These are phyloP conservation scores for Raphidocelis subcapitata DNA, from an alignment of 139 green algal species.

Conservation along the genomic window DNA sequence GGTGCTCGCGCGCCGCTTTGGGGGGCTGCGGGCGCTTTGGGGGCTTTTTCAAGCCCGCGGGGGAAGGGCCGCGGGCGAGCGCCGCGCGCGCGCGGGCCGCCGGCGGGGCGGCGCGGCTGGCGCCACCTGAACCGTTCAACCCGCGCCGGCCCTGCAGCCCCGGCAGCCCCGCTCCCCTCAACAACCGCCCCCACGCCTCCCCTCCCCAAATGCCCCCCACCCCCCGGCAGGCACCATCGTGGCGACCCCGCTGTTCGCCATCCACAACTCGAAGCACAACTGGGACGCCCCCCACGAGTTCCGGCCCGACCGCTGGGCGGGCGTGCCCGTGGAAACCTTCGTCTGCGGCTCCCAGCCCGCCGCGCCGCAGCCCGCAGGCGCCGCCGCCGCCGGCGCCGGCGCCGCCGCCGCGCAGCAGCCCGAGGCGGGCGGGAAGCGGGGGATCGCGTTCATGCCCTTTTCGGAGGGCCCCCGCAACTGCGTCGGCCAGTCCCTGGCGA, in stretches of 20 bases:
- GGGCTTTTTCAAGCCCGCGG: not conserved
- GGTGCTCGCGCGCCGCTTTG: not conserved
- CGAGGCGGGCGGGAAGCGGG: too few species aligned
- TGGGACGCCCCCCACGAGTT: slow-evolving; percentile 31
- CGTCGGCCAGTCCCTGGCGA: slow-evolving; percentile 44
- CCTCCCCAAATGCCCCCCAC: too few species aligned
- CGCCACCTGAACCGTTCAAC: too few species aligned
- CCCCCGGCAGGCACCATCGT: not conserved
- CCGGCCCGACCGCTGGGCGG: slow-evolving; percentile 39
- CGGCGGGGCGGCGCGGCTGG: too few species aligned
- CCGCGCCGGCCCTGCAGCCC: too few species aligned
- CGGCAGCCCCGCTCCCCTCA: too few species aligned
- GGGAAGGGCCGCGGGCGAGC: too few species aligned
- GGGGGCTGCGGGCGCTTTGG: not conserved
- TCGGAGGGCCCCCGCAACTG: slow-evolving; percentile 39
- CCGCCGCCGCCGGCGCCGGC: too few species aligned
- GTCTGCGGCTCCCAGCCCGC: not conserved
- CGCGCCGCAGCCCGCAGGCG: too few species aligned
- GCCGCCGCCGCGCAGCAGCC: too few species aligned
- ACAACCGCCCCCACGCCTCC: too few species aligned
- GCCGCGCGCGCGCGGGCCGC: too few species aligned
- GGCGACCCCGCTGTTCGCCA: slow-evolving; percentile 19
- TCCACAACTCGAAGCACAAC: slow-evolving; percentile 32
- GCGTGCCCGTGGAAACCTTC: slow-evolving; percentile 18
- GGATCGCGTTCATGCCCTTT: slow-evolving; percentile 47